Evolutionary conservation across 768 basidiomycete species (phyloP), one percentile per base, ranked within the genome.

Genomic region (Albatrellus ellisii): DNA sequence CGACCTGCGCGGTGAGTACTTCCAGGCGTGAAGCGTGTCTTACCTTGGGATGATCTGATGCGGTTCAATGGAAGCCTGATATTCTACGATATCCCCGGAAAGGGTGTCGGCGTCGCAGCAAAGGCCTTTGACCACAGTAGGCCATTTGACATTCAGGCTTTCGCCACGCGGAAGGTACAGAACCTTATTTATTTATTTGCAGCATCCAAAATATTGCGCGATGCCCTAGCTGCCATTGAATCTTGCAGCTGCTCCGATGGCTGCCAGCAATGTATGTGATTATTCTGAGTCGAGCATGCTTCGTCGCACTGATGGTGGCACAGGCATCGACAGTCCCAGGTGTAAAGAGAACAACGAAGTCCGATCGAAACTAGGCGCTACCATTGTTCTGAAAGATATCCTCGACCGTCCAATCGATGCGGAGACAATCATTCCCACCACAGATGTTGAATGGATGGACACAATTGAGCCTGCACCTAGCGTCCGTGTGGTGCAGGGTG

Each of bases 41-140:
- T 17, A 4, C 12, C 12, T 31, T 12, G 3, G 29, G 7, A 31
- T 8, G 28, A 14, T 1, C 35, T 36, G 10, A 36, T 29, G 28
- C 9, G n/a, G 28, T 9, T 11, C 15, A 9, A 37, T 11, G 26
- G 26, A 45, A 87, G 87, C 48, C 60, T 94, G 17, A 77, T 91
- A 28, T 83, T 92, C 52, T 90, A 85, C 51, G 89, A 91, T 46
- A 57, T 67, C 15, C 62, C 73, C 7, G 83, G 79, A 1, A 75
- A 72, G 51, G 69, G 68, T 6, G 26, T 28, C n/a, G 79, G 81
- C 0, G 65, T 82, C 5, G 73, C 82, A 24, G 72, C 75, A 2
- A 86, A 79, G 53, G 86, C 82, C 2, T 90, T 90, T 52, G 90
- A 91, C 52, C 76, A 85, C 50, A 72, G 86, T 83, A 52, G 22